Evolutionary conservation across 805 yeast genomes (phyloP).

Genomic region (Pichia deserticola): DNA sequence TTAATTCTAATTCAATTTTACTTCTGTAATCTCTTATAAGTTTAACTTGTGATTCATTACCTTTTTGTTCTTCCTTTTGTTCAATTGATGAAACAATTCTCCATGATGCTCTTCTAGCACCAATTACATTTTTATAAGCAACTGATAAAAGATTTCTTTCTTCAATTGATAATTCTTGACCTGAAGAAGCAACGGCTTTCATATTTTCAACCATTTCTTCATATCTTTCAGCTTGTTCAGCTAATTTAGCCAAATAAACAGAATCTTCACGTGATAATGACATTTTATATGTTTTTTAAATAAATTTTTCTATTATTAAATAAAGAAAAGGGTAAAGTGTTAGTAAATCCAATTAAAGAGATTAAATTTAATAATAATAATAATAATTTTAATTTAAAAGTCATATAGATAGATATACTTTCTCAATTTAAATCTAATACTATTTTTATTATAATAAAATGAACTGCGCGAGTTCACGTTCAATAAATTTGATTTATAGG

Average conservation of each 20-base stretch:
- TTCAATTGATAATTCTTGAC: constrained; percentile 92
- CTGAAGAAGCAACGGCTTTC: constrained; percentile 95
- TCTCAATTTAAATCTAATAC: no score
- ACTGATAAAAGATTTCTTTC: constrained; percentile 96
- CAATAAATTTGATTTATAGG: no score
- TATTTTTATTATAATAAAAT: no score
- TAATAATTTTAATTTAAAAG: no score
- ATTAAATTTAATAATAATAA: no score
- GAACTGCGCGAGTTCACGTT: no score
- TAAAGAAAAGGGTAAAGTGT: no score
- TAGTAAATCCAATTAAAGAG: no score
- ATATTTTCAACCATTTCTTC: constrained; percentile 99
- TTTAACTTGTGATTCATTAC: constrained; percentile 82
- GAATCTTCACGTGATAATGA: constrained; percentile 93
- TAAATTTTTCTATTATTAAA: background rate
- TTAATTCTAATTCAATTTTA: constrained; percentile 87
- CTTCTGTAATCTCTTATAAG: constrained; percentile 91
- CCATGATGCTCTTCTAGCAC: constrained; percentile 99
- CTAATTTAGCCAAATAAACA: constrained; percentile 94
- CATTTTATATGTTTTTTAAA: constrained; percentile 31
- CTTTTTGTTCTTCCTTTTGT: constrained; percentile 96
- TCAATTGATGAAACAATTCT: constrained; percentile 97
- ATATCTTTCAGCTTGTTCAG: constrained; percentile 99
- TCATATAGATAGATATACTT: no score
- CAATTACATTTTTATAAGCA: constrained; percentile 97